Base-by-base conservation (phyloP, 768 basidiomycete species). In the Rhizopogon rudus region DNA sequence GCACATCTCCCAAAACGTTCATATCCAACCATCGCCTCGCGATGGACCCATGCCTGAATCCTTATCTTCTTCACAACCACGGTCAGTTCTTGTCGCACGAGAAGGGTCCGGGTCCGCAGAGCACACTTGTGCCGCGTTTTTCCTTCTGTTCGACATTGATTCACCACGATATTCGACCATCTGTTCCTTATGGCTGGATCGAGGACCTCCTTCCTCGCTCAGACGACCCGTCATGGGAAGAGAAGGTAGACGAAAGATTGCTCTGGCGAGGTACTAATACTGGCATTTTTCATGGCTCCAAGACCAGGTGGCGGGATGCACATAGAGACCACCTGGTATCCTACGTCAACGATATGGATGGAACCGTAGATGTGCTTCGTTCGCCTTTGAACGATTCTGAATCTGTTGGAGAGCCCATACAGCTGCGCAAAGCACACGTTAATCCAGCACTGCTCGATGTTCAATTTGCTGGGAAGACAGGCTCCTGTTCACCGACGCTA, bases 241-340 rank as follows among this genome's bases (percentile, higher is more conserved):
- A 79, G 33, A 91, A 86, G 71, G 29, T 70, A 1, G 79, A 87
- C 63, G 81, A 86, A 56, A 71, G 80, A 3, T 59, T 90, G 16
- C 73, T 82, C 40, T 91, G 90, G 90, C 76, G 90, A 40, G 90
- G 90, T 3, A 81, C 81, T 41, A 87, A 82, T 44, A 90, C 89
- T 0, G 90, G 89, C 9, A 86, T 82, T 17, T 71, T 60, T 51
- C 76, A 80, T 37, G 62, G 68, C 13, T 53, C 63, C 1, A 52
- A 60, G 1, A 70, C 75, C 7, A 69, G 71, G 5, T 87, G 86
- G 86, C 52, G 65, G 59, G 61, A 73, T 20, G 71, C 76, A 5
- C 86, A 87, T 53, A 71, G 86, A 0, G 64, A 74, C 20, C 70
- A 75, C 20, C 67, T 87, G 2, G 73, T 84, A 33, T 67, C 71